Base-by-base conservation (phyloP, 139 green algal genomes). In the Picochlorum sp. region DNA sequence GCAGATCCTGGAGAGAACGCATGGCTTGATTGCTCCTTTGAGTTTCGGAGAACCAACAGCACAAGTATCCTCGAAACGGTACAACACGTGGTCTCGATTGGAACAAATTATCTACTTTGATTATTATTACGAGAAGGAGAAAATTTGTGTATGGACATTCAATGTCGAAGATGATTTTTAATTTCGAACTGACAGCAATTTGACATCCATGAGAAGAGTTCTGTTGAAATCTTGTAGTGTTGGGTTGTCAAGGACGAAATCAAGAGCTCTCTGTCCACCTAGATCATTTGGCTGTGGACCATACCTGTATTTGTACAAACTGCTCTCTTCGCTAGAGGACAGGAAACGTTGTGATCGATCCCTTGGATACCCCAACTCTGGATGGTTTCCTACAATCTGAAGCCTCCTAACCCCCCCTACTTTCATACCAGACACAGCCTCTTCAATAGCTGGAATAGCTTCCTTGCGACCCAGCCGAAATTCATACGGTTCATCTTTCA, bases 231-330 rank as follows among this genome's bases (percentile, higher is more conserved):
- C 31, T 5, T 62, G 45, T 20, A 79, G 62, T 5, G 73, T 83
- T 7, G 65, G 49, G 68, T 93, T 95, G 74, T 94, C 87, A 14
- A 95, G 74, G 38, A 95, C 85, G 69, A 95, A 95, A 69, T 95
- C 88, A 44, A 95, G 77, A 2, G 88, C 84, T 0, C 88, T 70
- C 62, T 89, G 78, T 0, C 86, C 86, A 8, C 77, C 81, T 11
- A 91, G 75, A 62, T 77, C 68, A 13, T 16, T 16, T 6, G 71
- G 71, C 41, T 77, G 60, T 9, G 71, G 71, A 8, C 71, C 71
- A 14, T 44, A 34, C 9, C 57, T 26, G 30, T 77, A 79, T 60
- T 74, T 78, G 62, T 10, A 60, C 10, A 37, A 51, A 13, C 24
- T 68, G 30, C 79, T 47, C 11, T 79, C 50, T 26, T 86, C 68